Evolutionary conservation across 805 yeast species (phyloP).

Genomic region (Yarrowia divulgata): DNA sequence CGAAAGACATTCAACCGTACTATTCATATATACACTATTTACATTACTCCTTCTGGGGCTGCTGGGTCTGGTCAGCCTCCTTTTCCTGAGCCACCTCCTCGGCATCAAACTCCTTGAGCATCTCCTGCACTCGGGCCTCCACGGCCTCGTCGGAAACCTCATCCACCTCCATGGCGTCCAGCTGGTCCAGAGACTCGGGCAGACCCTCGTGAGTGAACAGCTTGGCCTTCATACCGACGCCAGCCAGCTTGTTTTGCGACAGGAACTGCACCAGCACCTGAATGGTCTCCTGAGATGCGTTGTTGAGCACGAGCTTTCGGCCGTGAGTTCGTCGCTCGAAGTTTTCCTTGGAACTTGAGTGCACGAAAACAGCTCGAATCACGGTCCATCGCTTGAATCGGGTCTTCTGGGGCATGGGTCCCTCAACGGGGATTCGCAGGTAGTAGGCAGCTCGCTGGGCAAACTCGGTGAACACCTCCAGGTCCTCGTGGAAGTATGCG

Average conservation of each 20-base stretch:
- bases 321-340: conserved; percentile 87
- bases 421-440: conserved; percentile 84
- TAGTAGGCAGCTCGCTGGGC: conserved; percentile 89
- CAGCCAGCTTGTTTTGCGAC: conserved; percentile 37
- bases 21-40: conserved; percentile 36
- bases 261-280: conserved; percentile 61
- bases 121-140: conserved; percentile 32
- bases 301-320: conserved; percentile 77
- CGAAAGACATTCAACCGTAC: not conserved
- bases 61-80: conserved; percentile 7
- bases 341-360: conserved; percentile 93
- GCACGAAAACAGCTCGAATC: conserved; percentile 89
- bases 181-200: conserved; percentile 52
- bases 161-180: conserved; percentile 50
- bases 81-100: conserved; percentile 25
- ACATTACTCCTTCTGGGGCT: conserved; percentile 34
- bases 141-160: conserved; percentile 21
- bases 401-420: conserved; percentile 71
- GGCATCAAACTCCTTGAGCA: conserved; percentile 39
- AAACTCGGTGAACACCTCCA: conserved; percentile 83
- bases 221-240: conserved; percentile 78
- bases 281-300: conserved; percentile 82
- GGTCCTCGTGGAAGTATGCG: conserved; percentile 61
- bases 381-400: conserved; percentile 92
- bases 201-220: conserved; percentile 63